Evolutionary conservation across 1,139 yeast genomes (phyloP).

Genomic region (Hyphopichia pseudoburtonii): DNA sequence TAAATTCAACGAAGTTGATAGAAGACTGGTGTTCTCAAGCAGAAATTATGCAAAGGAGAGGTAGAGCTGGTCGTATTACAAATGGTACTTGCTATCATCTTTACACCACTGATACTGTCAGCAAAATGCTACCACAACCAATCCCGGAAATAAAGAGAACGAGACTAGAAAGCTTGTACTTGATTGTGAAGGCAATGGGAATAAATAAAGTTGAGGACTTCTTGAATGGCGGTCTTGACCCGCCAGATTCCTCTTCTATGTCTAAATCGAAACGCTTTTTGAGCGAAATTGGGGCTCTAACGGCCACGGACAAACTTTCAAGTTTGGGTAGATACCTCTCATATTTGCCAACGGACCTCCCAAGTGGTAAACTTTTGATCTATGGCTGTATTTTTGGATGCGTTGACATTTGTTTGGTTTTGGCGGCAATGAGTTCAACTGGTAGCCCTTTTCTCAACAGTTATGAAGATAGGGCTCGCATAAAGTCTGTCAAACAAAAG

Average conservation of each 20-base stretch:
- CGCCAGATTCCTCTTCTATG: slow-evolving; percentile 65
- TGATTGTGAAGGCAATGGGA: slow-evolving; percentile 89
- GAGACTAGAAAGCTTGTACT: slow-evolving; percentile 76
- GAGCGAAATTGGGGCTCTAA: slow-evolving; percentile 71
- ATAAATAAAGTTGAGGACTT: slow-evolving; percentile 68
- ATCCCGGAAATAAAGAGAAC: slow-evolving; percentile 87
- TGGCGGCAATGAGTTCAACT: slow-evolving; percentile 73
- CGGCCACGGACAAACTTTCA: slow-evolving; percentile 54
- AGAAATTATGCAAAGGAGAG: slow-evolving; percentile 89
- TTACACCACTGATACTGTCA: slow-evolving; percentile 63
- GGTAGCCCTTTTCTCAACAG: slow-evolving; percentile 72
- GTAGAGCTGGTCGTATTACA: slow-evolving; percentile 97
- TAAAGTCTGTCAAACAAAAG: slow-evolving; percentile 50
- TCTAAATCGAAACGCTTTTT: slow-evolving; percentile 62
- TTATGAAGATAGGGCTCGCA: slow-evolving; percentile 62
- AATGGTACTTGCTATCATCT: slow-evolving; percentile 80
- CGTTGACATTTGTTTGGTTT: slow-evolving; percentile 67
- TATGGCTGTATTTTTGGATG: slow-evolving; percentile 83
- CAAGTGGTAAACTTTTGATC: slow-evolving; percentile 78
- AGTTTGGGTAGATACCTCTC: slow-evolving; percentile 82
- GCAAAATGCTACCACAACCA: slow-evolving; percentile 66
- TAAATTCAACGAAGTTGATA: slow-evolving; percentile 67
- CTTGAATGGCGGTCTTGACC: slow-evolving; percentile 74
- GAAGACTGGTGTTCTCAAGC: slow-evolving; percentile 92
- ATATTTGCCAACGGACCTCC: slow-evolving; percentile 80